Conservation (phyloP, 2,329 filamentous ascomycete species). For the Diplodia corticola region DNA sequence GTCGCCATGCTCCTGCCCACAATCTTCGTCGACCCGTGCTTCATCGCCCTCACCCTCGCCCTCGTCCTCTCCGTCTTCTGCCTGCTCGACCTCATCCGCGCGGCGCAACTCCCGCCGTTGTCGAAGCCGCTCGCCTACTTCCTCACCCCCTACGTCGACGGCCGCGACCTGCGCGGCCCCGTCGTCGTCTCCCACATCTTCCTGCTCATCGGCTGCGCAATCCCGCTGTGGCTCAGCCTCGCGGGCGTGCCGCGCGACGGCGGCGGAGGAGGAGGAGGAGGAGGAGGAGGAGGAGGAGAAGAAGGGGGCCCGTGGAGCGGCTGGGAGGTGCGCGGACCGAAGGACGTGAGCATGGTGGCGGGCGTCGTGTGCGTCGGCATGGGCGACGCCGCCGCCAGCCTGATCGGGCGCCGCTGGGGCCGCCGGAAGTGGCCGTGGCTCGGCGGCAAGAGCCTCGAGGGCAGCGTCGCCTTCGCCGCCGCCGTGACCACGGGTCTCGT, state of each 20-base stretch:
- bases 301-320: conserved; percentile 60
- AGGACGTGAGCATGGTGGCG: conserved; percentile 86
- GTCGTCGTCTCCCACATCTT: conserved; percentile 98
- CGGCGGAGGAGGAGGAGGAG: conserved; percentile 49
- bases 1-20: conserved; percentile 91
- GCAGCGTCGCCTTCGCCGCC: conserved; percentile 73
- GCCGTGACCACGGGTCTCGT: conserved; percentile 77
- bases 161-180: conserved; percentile 85
- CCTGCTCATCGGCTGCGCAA: conserved; percentile 88
- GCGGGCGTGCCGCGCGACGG: conserved; percentile 65
- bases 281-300: conserved; percentile 50
- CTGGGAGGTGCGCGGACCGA: conserved; percentile 66
- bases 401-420: conserved; percentile 85
- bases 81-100: conserved; percentile 83
- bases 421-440: conserved; percentile 94
- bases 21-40: conserved; percentile 82
- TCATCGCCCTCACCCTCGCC: conserved; percentile 74
- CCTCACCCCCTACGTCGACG: conserved; percentile 90
- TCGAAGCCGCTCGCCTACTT: conserved; percentile 84
- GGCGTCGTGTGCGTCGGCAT: conserved; percentile 94
- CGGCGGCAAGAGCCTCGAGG: conserved; percentile 93
- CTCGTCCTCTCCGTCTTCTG: conserved; percentile 82
- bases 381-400: conserved; percentile 87
- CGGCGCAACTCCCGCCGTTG: conserved; percentile 86
- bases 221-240: conserved; percentile 87